These are phyloP conservation scores for Nicotiana otophora DNA, from an alignment of 257 asterid genomes.

Conservation along the genomic window DNA sequence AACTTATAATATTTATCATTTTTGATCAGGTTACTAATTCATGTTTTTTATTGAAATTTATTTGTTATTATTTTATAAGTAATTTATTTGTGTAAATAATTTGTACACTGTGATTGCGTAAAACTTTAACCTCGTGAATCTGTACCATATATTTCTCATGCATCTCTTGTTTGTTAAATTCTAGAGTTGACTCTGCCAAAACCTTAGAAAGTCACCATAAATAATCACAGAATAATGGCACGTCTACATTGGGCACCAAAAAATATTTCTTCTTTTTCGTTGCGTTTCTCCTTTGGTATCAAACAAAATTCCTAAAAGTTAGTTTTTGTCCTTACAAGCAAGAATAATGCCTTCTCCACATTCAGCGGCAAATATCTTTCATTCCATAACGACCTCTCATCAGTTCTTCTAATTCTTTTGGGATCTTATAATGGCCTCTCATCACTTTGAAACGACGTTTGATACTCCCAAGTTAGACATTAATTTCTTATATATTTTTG, in stretches of 20 bases:
- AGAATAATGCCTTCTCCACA: conserved; percentile 35
- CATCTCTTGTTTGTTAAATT: not conserved
- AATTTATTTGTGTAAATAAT: not conserved
- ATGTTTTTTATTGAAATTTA: no score
- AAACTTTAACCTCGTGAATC: not conserved
- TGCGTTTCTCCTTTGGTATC: not conserved
- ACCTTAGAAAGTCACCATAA: no score
- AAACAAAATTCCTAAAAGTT: not conserved
- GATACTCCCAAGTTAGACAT: not conserved
- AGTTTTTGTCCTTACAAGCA: not conserved
- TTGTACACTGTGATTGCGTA: not conserved
- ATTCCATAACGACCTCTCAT: conserved; percentile 33
- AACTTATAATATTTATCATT: no score
- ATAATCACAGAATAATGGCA: not conserved
- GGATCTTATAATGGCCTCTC: not conserved
- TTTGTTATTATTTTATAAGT: not conserved
- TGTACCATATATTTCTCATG: not conserved
- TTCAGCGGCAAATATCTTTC: conserved; percentile 31
- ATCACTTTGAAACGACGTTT: not conserved
- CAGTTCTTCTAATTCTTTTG: not conserved
- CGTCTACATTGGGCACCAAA: not conserved
- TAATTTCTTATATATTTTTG: not conserved
- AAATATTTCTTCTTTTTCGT: not conserved
- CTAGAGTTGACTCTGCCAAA: no score
- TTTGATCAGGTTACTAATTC: no score